Evolutionary conservation across 1,139 yeast genomes (phyloP), one percentile per base, ranked within the genome.

Genomic region (Geotrichum siamense): DNA sequence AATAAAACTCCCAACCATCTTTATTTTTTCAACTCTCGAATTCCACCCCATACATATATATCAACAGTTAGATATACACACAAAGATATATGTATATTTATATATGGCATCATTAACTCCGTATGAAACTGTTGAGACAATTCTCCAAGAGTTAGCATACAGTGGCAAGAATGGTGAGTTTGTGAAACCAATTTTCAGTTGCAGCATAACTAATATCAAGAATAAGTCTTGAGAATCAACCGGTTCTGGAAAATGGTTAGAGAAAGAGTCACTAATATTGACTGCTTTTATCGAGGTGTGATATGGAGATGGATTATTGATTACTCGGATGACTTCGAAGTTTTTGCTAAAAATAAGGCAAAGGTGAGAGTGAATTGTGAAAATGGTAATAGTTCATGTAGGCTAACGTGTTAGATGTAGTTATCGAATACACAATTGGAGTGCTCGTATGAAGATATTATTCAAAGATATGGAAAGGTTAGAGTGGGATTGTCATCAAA

Each of bases 271-370:
- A 33, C 25, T 15, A 19, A 19, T n/a, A 15, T 23, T 2, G 39
- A 38, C 22, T 25, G 21, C 12, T 43, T 43, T 31, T 33, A 27
- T 22, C 32, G 33, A 21, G 5, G 21, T 6, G n/a, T 38, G 3
- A 9, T 43, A 16, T 43, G 45, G 45, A 32, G 31, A 22, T 43
- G 45, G 45, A 16, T 43, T 4, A 20, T 38, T 9, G 22, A 25
- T 5, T 27, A 29, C 33, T 21, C 29, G 12, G 39, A 33, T 9
- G 41, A 38, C 15, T 38, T 43, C 9, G 36, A 38, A 27, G 34
- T 43, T 13, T 15, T 29, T 15, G n/a, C n/a, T 17, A 23, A 17
- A 9, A 33, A 34, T 22, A 15, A 16, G 12, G 15, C 28, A n/a
- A 25, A 37, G 32, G 45, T 42, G 32, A n/a, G 44, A 13, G 9